These are phyloP conservation scores for Globisporangium carolinianum DNA, from an alignment of 352 stramenopile species.

Conservation along the genomic window DNA sequence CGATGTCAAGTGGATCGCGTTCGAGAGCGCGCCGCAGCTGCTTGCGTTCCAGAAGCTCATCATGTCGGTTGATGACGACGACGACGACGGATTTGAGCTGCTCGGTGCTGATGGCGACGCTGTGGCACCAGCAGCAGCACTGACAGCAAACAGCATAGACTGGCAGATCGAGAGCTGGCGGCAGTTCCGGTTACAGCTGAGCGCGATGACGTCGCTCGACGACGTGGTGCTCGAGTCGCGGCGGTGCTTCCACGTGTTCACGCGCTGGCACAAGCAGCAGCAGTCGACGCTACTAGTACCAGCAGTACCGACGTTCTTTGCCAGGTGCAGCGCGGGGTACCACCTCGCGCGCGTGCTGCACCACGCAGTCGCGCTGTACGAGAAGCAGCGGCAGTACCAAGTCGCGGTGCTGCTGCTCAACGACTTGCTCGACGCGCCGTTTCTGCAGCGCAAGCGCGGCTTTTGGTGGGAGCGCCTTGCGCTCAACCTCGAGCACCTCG, in stretches of 20 bases:
- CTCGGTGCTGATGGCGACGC: not conserved
- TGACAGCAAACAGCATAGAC: not conserved
- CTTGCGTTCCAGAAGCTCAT: slow-evolving; percentile 44
- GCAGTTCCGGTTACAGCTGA: slow-evolving; percentile 37
- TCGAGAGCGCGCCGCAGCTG: slow-evolving; percentile 28
- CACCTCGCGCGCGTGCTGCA: slow-evolving; percentile 57
- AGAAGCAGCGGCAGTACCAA: slow-evolving; percentile 73
- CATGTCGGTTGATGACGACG: slow-evolving; percentile 15
- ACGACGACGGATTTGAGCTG: slow-evolving; percentile 16
- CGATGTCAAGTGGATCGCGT: slow-evolving; percentile 38
- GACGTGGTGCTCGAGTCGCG: slow-evolving; percentile 48
- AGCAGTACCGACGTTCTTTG: slow-evolving; percentile 34
- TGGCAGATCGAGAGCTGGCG: slow-evolving; percentile 51
- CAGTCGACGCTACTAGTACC: not conserved
- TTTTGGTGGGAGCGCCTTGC: slow-evolving; percentile 74
- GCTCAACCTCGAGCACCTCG: slow-evolving; percentile 70
- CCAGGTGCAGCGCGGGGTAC: slow-evolving; percentile 65
- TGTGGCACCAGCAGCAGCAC: not conserved
- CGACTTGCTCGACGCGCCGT: slow-evolving; percentile 43
- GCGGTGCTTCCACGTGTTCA: slow-evolving; percentile 36
- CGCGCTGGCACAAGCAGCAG: slow-evolving; percentile 25
- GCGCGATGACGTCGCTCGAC: slow-evolving; percentile 42
- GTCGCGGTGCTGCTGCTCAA: slow-evolving; percentile 59
- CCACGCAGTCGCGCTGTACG: slow-evolving; percentile 48
- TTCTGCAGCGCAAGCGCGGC: slow-evolving; percentile 56